Percentiles rank a stretch among this genome's conserved stretches.
Conservation (phyloP, 75 land plant genomes). For the Pinus tabuliformis region DNA sequence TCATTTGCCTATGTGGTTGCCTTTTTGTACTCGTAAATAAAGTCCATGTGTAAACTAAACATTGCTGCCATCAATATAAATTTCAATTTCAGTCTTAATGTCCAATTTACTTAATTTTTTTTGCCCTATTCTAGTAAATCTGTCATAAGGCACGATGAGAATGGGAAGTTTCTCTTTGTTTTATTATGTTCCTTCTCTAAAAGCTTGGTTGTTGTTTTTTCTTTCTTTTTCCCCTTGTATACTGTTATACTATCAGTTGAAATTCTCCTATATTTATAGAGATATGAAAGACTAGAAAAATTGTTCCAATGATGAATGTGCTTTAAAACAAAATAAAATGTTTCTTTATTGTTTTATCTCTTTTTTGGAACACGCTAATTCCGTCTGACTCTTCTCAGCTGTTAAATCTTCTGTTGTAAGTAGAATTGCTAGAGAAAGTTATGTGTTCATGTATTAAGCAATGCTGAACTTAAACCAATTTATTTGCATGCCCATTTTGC, state of each 20-base stretch:
- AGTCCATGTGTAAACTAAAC: neutral
- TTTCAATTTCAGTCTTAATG: neutral
- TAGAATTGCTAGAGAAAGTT: neutral
- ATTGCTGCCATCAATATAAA: too few species aligned
- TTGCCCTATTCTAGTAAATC: neutral
- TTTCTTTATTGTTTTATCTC: neutral
- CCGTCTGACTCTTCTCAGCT: neutral
- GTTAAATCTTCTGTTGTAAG: neutral
- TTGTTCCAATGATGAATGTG: neutral
- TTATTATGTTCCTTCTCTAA: neutral
- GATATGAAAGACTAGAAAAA: neutral
- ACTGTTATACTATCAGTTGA: neutral
- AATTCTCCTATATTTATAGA: neutral
- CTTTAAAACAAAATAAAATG: neutral
- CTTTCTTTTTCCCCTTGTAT: neutral
- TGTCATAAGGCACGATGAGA: neutral
- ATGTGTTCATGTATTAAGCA: neutral
- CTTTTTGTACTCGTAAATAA: neutral
- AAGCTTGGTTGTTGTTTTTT: neutral
- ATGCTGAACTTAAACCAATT: too few species aligned
- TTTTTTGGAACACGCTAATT: neutral
- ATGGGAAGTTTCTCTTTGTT: neutral
- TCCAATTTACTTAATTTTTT: neutral
- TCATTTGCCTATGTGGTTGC: neutral
- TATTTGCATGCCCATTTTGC: too few species aligned